These are phyloP conservation scores for Meira nashicola DNA, from an alignment of 1,284 basidiomycete species.

Conservation along the genomic window DNA sequence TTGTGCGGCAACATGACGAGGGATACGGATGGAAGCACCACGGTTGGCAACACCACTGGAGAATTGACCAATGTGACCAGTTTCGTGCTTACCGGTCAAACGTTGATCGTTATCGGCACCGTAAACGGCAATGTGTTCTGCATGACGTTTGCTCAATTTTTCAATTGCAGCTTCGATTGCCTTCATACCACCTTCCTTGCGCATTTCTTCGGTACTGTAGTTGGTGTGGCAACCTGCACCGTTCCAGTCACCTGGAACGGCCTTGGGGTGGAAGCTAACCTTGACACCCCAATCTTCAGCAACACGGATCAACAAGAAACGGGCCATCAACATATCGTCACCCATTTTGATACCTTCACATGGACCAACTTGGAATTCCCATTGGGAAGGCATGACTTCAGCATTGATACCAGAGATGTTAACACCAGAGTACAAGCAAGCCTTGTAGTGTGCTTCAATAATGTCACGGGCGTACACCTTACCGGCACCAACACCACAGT, in stretches of 20 bases:
- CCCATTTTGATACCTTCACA: constrained; percentile 97
- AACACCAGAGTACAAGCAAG: constrained; percentile 90
- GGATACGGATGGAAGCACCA: constrained; percentile 68
- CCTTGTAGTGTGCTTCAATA: constrained; percentile 96
- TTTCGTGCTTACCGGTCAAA: constrained; percentile 63
- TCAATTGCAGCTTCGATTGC: constrained; percentile 85
- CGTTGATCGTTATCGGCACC: constrained; percentile 52
- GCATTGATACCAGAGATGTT: constrained; percentile 99
- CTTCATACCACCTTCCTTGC: constrained; percentile 68
- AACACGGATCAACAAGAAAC: constrained; percentile 49
- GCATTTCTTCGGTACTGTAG: constrained; percentile 47
- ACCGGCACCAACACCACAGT: constrained; percentile 96
- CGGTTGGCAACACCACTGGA: constrained; percentile 95
- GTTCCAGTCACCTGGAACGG: constrained; percentile 97
- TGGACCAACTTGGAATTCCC: constrained; percentile 99
- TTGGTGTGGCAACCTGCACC: constrained; percentile 77
- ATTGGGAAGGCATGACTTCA: constrained; percentile 99
- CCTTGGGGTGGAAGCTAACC: constrained; percentile 97
- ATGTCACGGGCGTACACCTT: constrained; percentile 98
- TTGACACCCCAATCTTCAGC: constrained; percentile 98
- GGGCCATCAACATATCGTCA: constrained; percentile 61
- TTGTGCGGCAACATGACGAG: constrained; percentile 82
- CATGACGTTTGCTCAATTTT: constrained; percentile 56
- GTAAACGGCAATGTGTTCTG: constrained; percentile 54
- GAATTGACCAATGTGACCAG: constrained; percentile 88